These are phyloP conservation scores for Podaxis rugospora DNA, from an alignment of 768 basidiomycete species.

Conservation along the genomic window DNA sequence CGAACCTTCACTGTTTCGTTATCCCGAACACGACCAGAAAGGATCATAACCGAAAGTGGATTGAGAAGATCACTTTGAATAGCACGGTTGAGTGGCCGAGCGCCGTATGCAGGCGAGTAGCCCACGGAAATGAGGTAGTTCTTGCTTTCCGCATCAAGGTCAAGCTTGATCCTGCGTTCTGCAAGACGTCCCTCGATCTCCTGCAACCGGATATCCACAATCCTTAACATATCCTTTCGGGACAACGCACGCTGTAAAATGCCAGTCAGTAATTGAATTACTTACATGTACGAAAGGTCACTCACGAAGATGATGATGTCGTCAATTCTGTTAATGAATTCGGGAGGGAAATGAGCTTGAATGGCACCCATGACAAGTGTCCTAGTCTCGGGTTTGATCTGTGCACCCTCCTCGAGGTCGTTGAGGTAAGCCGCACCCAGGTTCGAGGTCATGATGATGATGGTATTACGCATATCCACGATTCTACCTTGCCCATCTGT, in stretches of 20 bases:
- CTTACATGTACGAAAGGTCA: conserved; percentile 22
- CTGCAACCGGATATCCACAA: conserved; percentile 83
- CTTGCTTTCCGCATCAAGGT: conserved; percentile 74
- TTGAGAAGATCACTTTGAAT: conserved; percentile 93
- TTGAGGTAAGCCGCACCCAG: conserved; percentile 75
- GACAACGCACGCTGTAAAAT: conserved; percentile 70
- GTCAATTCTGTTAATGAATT: conserved; percentile 89
- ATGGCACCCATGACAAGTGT: conserved; percentile 76
- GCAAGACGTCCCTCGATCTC: conserved; percentile 82
- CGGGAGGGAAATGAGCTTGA: conserved; percentile 84
- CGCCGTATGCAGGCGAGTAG: conserved; percentile 83
- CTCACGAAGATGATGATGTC: conserved; percentile 76
- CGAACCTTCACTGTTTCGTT: conserved; percentile 71
- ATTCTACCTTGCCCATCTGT: conserved; percentile 92
- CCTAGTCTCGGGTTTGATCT: conserved; percentile 55
- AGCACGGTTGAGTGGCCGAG: conserved; percentile 85
- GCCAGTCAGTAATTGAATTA: conserved; percentile 19
- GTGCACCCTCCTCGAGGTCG: conserved; percentile 63
- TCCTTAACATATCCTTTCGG: conserved; percentile 67
- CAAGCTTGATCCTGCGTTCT: conserved; percentile 75
- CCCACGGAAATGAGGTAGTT: conserved; percentile 71
- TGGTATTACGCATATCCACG: conserved; percentile 85
- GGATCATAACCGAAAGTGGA: conserved; percentile 80
- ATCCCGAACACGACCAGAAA: conserved; percentile 79
- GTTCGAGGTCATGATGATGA: conserved; percentile 95